phyloP scores from a whole-genome alignment of 2,329 filamentous ascomycete genomes.

The Lachnellula suecica region DNA sequence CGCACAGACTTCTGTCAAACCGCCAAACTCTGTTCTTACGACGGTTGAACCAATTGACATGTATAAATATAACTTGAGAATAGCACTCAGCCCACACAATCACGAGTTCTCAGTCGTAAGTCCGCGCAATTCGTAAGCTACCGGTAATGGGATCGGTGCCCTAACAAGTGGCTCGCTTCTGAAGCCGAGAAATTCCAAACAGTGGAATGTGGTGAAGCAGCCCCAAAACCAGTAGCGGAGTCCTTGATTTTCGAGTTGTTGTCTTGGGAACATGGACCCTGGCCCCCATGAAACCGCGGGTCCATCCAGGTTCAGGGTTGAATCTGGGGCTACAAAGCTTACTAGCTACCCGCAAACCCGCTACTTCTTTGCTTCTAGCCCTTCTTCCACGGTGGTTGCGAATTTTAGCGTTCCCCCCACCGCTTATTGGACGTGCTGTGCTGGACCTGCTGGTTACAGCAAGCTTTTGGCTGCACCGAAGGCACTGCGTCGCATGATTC shows the following conservation, averaged over 20 bases:
- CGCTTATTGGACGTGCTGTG: neutral
- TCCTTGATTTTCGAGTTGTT: conserved; percentile 4
- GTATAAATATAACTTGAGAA: conserved; percentile 15
- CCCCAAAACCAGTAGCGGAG: neutral
- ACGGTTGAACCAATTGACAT: too few relatives aligned
- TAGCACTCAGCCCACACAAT: neutral
- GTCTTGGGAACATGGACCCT: conserved; percentile 9
- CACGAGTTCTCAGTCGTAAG: too few relatives aligned
- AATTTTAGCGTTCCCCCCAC: conserved; percentile 6
- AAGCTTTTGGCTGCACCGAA: neutral
- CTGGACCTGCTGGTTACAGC: neutral
- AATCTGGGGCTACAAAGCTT: conserved; percentile 2
- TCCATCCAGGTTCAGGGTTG: neutral
- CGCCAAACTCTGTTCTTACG: too few relatives aligned
- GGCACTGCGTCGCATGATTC: conserved; percentile 7
- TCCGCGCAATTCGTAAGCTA: too few relatives aligned
- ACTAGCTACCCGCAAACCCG: conserved; percentile 12
- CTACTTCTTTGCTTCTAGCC: conserved; percentile 16
- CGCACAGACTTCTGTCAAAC: conserved; percentile 14
- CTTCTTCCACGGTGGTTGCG: conserved; percentile 19
- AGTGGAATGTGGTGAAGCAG: neutral
- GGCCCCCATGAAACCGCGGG: conserved; percentile 20
- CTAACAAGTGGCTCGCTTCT: neutral
- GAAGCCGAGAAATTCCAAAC: neutral
- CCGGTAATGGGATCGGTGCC: neutral